Base-by-base conservation (phyloP, 2,329 filamentous ascomycete genomes). In the Aureobasidium sp. region DNA sequence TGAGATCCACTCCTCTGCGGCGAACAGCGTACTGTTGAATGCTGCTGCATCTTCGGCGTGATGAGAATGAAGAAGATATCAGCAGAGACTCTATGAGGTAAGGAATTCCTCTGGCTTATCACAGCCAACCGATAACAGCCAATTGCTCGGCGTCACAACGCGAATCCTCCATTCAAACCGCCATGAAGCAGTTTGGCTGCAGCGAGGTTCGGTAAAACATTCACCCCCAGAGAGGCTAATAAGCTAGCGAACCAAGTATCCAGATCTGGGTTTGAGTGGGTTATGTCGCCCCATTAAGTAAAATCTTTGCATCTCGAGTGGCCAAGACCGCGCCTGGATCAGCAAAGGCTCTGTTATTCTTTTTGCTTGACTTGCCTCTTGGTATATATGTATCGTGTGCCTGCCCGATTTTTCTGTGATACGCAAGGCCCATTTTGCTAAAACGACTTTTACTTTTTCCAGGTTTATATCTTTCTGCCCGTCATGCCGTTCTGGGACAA, bases 401-500 rank as follows among this genome's bases (percentile, higher is more conserved):
- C 54, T 37, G 37, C 54, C 34, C 41, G 21, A 21, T 15, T 2
- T 48, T 58, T 29, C 34, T 47, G 25, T 15, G n/a, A 1, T 9
- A 27, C 30, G 42, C 54, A 16, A 13, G 21, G 15, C 25, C 9
- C 3, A 21, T 48, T 34, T 47, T 16, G 13, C 32, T 3, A 41
- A 27, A 32, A 41, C 52, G 34, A 27, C 25, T 39, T 48, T 39
- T 39, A 21, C 30, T 42, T 37, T 36, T 25, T 5, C 10, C 29
- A 10, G 36, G 29, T 10, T 45, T 36, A n/a, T 29, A 36, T 30
- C 5, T 6, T 5, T 25, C 8, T 25, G 42, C 54, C 42, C 27
- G 16, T 58, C 58, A 61, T 61, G 58, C 45, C 48, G 47, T 61
- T 61, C 58, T 48, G 39, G 39, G 58, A 61, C 39, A 61, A 61